phyloP scores from a whole-genome alignment of 495 filamentous ascomycete species.

The Aspergillus campestris region DNA sequence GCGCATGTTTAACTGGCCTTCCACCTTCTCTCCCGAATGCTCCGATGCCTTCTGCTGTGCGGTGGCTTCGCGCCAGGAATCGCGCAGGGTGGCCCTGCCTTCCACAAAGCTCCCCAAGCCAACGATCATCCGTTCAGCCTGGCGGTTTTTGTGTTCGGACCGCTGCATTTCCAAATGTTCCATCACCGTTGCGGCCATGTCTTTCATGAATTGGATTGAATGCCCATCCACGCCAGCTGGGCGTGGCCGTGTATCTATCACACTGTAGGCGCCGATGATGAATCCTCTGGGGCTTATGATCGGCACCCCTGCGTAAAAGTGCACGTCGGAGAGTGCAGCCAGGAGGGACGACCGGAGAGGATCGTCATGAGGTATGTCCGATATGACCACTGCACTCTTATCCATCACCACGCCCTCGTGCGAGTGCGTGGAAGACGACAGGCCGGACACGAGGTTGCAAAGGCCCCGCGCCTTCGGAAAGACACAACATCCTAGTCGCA shows the following conservation, averaged over 20 bases:
- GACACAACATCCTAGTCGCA: conserved; percentile 34
- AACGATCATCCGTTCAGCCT: conserved; percentile 20
- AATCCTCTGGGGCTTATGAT: conserved; percentile 48
- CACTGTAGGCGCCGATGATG: conserved; percentile 52
- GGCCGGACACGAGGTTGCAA: conserved; percentile 29
- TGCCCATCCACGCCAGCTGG: conserved; percentile 7
- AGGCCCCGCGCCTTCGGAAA: conserved; percentile 35
- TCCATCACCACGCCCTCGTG: conserved; percentile 13
- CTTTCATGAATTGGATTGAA: conserved; percentile 22
- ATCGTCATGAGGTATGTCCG: conserved; percentile 16
- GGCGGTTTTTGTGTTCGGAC: conserved; percentile 2
- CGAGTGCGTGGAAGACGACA: neutral
- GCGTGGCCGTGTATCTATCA: conserved; percentile 42
- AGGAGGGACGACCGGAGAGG: conserved; percentile 19
- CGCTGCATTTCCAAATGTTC: conserved; percentile 12
- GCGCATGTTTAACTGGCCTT: conserved; percentile 15
- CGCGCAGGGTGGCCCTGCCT: conserved; percentile 16
- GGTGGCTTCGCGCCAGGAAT: conserved; percentile 15
- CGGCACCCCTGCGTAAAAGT: conserved; percentile 55
- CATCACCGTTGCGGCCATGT: conserved; percentile 23
- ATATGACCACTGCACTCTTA: conserved; percentile 12
- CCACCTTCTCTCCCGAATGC: conserved; percentile 4
- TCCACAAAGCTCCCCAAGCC: conserved; percentile 27
- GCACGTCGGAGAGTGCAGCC: conserved; percentile 21
- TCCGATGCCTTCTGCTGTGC: conserved; percentile 7